A percentile compares a stretch with the other conserved stretches of the same genome.
These are phyloP conservation scores for Jamesozyma gamospora DNA, from an alignment of 805 yeast species.

Conservation along the genomic window DNA sequence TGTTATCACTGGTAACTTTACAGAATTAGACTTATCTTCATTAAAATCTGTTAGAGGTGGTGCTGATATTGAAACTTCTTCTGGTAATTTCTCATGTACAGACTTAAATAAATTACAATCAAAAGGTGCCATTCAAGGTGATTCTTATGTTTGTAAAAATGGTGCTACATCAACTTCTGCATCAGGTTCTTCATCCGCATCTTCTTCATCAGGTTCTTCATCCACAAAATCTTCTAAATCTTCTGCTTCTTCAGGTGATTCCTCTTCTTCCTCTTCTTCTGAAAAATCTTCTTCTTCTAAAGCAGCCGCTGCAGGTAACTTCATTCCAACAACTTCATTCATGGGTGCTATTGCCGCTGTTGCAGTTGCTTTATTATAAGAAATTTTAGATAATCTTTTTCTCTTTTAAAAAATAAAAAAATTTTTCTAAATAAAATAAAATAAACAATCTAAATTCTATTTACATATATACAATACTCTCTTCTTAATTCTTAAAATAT, in stretches of 20 bases:
- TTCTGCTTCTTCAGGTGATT: slow-evolving; percentile 15
- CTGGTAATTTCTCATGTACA: slow-evolving; percentile 68
- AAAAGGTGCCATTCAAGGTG: slow-evolving; percentile 85
- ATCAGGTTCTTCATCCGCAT: slow-evolving; percentile 25
- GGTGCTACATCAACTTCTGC: slow-evolving; percentile 43
- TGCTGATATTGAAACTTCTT: slow-evolving; percentile 66
- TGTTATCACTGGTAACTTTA: slow-evolving; percentile 66
- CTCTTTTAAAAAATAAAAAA: too few relatives aligned
- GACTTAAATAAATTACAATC: slow-evolving; percentile 61
- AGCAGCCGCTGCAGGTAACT: slow-evolving; percentile 25
- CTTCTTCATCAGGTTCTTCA: slow-evolving; percentile 21
- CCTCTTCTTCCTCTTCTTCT: slow-evolving; percentile 23
- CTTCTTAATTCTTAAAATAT: too few relatives aligned
- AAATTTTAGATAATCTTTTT: too few relatives aligned
- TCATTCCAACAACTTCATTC: slow-evolving; percentile 33
- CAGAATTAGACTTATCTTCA: slow-evolving; percentile 63
- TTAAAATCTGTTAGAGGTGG: slow-evolving; percentile 86
- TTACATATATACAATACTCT: background rate
- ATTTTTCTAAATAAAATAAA: background rate
- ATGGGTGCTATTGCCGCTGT: slow-evolving; percentile 42
- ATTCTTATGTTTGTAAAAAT: slow-evolving; percentile 67
- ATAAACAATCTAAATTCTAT: background rate
- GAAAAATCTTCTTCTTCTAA: slow-evolving; percentile 5
- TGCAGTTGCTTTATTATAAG: slow-evolving; percentile 41
- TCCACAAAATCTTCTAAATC: slow-evolving; percentile 10